phyloP scores from a whole-genome alignment of 495 filamentous ascomycete genomes.

The Daldinia grandis region DNA sequence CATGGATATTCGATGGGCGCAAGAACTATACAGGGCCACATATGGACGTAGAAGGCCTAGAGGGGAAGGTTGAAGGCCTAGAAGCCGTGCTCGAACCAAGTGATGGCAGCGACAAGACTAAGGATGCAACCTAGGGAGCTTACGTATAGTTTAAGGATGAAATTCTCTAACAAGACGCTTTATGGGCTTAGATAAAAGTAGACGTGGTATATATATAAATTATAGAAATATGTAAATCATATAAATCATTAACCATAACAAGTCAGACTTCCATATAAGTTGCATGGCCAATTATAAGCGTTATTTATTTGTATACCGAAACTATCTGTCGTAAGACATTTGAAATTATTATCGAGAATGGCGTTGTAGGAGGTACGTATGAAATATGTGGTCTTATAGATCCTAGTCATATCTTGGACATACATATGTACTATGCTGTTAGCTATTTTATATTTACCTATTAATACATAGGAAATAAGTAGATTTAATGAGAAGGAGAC shows the following conservation, averaged over 20 bases:
- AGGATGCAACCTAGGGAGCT: not conserved
- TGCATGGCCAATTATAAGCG: no score
- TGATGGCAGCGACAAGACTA: conserved; percentile 1
- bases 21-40: conserved; percentile 74
- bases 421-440: not conserved
- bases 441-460: not conserved
- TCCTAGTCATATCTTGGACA: not conserved
- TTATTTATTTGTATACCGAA: no score
- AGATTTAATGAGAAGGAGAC: not conserved
- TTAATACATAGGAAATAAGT: no score
- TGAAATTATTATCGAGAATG: no score
- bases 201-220: not conserved
- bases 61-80: conserved; percentile 46
- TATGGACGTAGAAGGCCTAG: conserved; percentile 57
- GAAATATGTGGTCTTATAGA: not conserved
- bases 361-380: not conserved
- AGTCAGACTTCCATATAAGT: no score
- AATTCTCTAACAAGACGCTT: not conserved
- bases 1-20: conserved; percentile 77
- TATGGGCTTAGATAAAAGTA: not conserved
- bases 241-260: no score
- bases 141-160: not conserved
- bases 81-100: conserved; percentile 20
- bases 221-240: no score
- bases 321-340: not conserved